Evolutionary conservation across 371 early-diverging fungal genomes (phyloP).

Genomic region (Circinella umbellata): DNA sequence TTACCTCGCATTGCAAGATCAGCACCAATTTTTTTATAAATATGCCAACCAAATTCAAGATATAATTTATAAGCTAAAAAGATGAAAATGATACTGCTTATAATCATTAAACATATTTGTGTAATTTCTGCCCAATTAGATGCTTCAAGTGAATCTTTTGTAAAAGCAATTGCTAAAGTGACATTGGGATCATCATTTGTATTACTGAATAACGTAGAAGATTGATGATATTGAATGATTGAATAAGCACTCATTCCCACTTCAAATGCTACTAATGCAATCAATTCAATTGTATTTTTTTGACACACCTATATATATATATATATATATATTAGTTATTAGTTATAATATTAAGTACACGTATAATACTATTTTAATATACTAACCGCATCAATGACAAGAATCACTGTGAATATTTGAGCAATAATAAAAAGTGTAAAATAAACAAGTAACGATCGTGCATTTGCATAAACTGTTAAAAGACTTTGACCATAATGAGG

Average conservation of each 20-base stretch:
- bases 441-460: slow-evolving; percentile 49
- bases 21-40: slow-evolving; percentile 94
- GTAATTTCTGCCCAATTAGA: slow-evolving; percentile 54
- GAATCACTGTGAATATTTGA: slow-evolving; percentile 44
- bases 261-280: slow-evolving; percentile 53
- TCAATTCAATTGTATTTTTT: slow-evolving; percentile 57
- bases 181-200: slow-evolving; percentile 30
- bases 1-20: slow-evolving; percentile 85
- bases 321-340: not conserved
- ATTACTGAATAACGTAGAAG: slow-evolving; percentile 41
- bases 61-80: slow-evolving; percentile 54
- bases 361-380: too few relatives aligned
- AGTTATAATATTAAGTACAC: too few relatives aligned
- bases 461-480: slow-evolving; percentile 45
- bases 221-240: slow-evolving; percentile 53
- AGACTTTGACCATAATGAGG: slow-evolving; percentile 32
- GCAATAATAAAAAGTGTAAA: slow-evolving; percentile 51
- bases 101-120: slow-evolving; percentile 46
- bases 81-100: slow-evolving; percentile 35
- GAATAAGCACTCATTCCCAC: slow-evolving; percentile 53
- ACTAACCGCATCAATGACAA: slow-evolving; percentile 53
- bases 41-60: slow-evolving; percentile 76
- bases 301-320: slow-evolving; percentile 42
- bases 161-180: slow-evolving; percentile 22
- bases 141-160: slow-evolving; percentile 40